Base-by-base conservation (phyloP, 371 early-diverging fungal species). In the Vavraia culicis region DNA sequence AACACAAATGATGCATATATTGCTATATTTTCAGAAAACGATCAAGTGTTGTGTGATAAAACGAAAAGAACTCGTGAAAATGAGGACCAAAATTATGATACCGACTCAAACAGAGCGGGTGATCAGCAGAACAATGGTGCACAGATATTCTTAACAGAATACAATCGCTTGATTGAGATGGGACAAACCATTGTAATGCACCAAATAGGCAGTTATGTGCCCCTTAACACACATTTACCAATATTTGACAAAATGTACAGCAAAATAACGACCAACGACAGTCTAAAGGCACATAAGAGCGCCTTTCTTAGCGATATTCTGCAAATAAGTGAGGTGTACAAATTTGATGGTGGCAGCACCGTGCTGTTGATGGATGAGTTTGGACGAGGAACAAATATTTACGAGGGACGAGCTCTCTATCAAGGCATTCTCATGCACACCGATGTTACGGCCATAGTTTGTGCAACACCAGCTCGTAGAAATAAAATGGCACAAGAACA, bases 351-450 rank as follows among this genome's bases (percentile, higher is more conserved):
- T 5, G n/a, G 35, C 0, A 49, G 56, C 0, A 31, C 35, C 1
- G 34, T 42, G 8, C 43, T 68, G 5, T 11, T 66, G 3, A 41
- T 49, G 2, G 52, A 62, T 31, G 42, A n/a, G 56, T 55, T 10
- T 37, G 60, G 16, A 11, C 48, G 14, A 9, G 69, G 69, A 7
- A 69, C 69, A 0, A 48, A 48, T 7, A 53, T 59, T 18, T 11
- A 15, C 4, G 58, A 61, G 63, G 52, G 52, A 13, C 14, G 22
- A 22, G 1, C 27, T 4, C 3, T 52, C 11, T 27, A 8, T 8
- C 4, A 31, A 27, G 18, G 31, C 7, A 44, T 35, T 11, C 11
- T 35, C 14, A 35, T 11, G 35, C 11, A 35, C 35, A 11, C 14
- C 14, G 35, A 35, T n/a, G n/a, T n/a, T n/a, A n/a, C n/a, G n/a